Evolutionary conservation across 345 rosid genomes (phyloP).

Genomic region (Gossypium turneri): DNA sequence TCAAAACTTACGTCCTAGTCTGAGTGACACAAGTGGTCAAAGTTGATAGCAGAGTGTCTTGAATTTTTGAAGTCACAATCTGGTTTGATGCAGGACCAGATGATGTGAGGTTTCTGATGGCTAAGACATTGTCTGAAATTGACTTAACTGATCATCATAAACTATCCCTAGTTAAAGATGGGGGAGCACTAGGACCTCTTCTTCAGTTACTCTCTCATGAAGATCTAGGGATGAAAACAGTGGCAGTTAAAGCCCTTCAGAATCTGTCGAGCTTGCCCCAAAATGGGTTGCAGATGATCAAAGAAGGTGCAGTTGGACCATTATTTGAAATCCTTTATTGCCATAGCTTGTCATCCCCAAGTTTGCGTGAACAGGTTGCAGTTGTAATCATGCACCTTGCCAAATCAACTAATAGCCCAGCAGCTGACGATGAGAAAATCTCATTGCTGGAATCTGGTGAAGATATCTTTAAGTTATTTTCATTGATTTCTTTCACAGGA

Average conservation of each 20-base stretch:
- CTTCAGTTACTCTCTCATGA: conserved; percentile 23
- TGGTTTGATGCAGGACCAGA: conserved; percentile 22
- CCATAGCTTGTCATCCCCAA: conserved; percentile 26
- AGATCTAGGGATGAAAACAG: conserved; percentile 20
- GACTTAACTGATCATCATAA: conserved; percentile 27
- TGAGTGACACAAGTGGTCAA: neutral
- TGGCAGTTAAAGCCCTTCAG: conserved; percentile 23
- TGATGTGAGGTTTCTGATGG: conserved; percentile 19
- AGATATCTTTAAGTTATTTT: conserved; percentile 26
- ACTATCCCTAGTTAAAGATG: conserved; percentile 24
- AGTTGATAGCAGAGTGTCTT: neutral
- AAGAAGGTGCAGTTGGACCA: conserved; percentile 24
- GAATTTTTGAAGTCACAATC: neutral
- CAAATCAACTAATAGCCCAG: conserved; percentile 16
- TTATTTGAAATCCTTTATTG: conserved; percentile 28
- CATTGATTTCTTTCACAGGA: conserved; percentile 27
- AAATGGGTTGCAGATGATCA: conserved; percentile 29
- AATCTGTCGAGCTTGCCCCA: conserved; percentile 24
- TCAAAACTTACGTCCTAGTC: neutral
- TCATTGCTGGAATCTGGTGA: conserved; percentile 27
- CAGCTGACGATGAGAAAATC: conserved; percentile 16
- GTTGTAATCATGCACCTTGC: conserved; percentile 28
- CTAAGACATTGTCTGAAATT: conserved; percentile 24
- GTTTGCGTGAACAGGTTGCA: conserved; percentile 27
- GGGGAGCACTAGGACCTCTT: conserved; percentile 24